Evolutionary conservation across 306 rosid species (phyloP).

Genomic region (Betula pendula): DNA sequence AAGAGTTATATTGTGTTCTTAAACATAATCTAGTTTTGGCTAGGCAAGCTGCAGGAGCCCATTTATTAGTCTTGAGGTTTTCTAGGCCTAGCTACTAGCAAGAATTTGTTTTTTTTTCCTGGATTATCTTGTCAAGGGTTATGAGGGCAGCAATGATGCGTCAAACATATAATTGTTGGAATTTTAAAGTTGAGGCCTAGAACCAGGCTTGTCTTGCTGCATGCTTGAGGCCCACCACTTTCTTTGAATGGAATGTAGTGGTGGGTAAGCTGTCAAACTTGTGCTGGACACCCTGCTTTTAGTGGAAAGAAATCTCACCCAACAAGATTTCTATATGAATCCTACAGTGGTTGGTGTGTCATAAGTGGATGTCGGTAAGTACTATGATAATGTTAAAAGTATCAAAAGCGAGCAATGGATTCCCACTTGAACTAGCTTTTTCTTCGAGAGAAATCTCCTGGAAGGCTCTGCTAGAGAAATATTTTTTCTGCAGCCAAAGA

Average conservation of each 20-base stretch:
- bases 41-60: neutral
- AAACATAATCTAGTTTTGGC: neutral
- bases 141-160: neutral
- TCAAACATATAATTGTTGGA: neutral
- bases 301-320: conserved; percentile 36
- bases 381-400: conserved; percentile 16
- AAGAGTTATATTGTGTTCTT: too few relatives aligned
- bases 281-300: conserved; percentile 37
- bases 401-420: conserved; percentile 16
- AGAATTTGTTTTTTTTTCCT: too few relatives aligned
- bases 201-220: neutral
- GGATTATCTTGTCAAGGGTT: neutral
- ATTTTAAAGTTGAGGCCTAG: neutral
- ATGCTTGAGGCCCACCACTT: conserved; percentile 28
- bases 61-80: neutral
- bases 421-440: conserved; percentile 34
- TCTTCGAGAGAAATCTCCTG: conserved; percentile 13
- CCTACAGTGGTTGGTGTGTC: conserved; percentile 13
- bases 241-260: conserved; percentile 33
- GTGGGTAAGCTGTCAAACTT: conserved; percentile 16
- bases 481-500: conserved; percentile 26
- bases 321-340: neutral
- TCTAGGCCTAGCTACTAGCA: neutral
- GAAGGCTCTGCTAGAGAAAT: conserved; percentile 25
- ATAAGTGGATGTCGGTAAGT: conserved; percentile 18